A percentile compares a stretch with the other conserved stretches of the same genome.
phyloP scores from a whole-genome alignment of 2,329 filamentous ascomycete genomes.

The Cordyceps farinosa region DNA sequence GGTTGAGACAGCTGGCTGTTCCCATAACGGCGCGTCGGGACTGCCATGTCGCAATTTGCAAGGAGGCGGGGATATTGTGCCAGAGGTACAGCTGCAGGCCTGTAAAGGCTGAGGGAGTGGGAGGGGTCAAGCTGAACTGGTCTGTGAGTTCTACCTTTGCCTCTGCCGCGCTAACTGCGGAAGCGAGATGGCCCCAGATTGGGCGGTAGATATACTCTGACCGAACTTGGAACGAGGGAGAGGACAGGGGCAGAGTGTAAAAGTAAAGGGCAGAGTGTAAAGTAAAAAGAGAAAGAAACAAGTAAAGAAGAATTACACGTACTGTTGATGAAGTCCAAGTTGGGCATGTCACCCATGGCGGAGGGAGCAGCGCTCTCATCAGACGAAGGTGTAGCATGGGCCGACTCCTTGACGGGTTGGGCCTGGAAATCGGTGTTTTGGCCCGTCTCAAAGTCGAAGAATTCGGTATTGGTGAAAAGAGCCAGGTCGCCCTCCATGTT shows the following conservation, averaged over 20 bases:
- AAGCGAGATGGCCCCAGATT: neutral
- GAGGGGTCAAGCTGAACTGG: neutral
- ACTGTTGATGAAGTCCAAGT: constrained; percentile 51
- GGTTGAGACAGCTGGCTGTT: neutral
- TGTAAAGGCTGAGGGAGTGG: constrained; percentile 8
- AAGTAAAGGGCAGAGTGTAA: constrained; percentile 1
- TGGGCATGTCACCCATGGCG: constrained; percentile 44
- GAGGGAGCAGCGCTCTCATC: constrained; percentile 39
- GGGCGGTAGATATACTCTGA: neutral
- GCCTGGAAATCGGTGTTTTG: constrained; percentile 56
- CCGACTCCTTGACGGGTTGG: constrained; percentile 43
- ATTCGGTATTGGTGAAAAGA: constrained; percentile 78
- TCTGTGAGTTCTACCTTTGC: neutral
- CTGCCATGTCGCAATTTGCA: constrained; percentile 16
- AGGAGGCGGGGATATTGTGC: constrained; percentile 17
- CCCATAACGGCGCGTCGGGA: neutral
- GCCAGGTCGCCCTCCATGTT: constrained; percentile 69
- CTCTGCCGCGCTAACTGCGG: neutral
- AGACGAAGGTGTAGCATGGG: constrained; percentile 31
- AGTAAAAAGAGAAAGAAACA: neutral
- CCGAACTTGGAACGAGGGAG: neutral
- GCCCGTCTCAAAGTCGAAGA: constrained; percentile 74
- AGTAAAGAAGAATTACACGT: constrained; percentile 28
- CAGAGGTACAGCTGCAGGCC: constrained; percentile 15
- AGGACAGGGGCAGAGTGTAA: neutral